A percentile compares a stretch with the other conserved stretches of the same genome.
phyloP scores from a whole-genome alignment of 129 eudicot genomes.

The Cynara cardunculus region DNA sequence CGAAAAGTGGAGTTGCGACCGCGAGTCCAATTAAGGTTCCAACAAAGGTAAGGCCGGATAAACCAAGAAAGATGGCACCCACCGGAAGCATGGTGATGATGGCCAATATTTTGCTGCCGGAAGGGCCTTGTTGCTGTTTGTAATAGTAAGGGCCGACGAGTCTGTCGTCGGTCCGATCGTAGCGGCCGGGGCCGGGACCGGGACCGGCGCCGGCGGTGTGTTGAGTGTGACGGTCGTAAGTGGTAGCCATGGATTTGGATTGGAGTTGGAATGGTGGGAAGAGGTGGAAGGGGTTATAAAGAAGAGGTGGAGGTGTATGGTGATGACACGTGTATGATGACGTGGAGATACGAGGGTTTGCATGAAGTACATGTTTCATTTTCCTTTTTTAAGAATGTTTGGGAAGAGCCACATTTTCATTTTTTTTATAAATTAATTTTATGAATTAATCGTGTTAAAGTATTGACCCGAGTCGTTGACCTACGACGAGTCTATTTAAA shows the following conservation, averaged over 20 bases:
- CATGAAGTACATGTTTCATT: constrained; percentile 33
- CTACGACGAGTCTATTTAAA: no score
- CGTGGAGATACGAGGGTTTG: constrained; percentile 30
- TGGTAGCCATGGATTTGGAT: constrained; percentile 11
- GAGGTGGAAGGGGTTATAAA: constrained; percentile 25
- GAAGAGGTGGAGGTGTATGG: neutral
- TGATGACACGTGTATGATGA: constrained; percentile 34
- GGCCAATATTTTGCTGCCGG: constrained; percentile 47
- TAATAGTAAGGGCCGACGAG: neutral
- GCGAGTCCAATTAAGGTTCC: constrained; percentile 62
- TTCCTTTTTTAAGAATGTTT: neutral
- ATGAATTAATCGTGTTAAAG: neutral
- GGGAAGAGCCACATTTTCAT: neutral
- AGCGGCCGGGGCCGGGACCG: neutral
- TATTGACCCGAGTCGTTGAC: no score
- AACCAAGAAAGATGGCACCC: constrained; percentile 45
- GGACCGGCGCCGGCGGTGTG: neutral
- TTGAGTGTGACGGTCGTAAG: constrained; percentile 17
- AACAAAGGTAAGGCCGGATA: constrained; percentile 51
- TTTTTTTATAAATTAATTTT: neutral
- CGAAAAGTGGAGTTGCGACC: constrained; percentile 50
- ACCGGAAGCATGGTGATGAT: constrained; percentile 58
- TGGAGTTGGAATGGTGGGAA: neutral
- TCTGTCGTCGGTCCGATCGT: constrained; percentile 15
- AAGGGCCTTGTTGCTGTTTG: constrained; percentile 17